phyloP scores from a whole-genome alignment of 164 flowering plant species.

The Vitis rupestris region DNA sequence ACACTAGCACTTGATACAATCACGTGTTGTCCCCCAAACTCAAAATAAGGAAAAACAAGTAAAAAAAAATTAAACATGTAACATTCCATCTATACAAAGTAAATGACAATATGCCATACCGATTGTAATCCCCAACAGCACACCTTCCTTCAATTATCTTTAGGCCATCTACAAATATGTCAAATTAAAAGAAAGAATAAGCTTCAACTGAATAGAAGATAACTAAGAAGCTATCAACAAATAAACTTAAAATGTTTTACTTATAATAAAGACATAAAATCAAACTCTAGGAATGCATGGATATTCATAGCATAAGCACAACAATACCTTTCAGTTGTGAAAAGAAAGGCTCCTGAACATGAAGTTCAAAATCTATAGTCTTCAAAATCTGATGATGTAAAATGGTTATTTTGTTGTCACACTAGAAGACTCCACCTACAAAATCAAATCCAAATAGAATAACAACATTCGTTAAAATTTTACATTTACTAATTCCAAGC shows the following conservation, averaged over 20 bases:
- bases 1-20: too few relatives aligned
- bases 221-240: not conserved
- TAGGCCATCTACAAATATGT: conserved; percentile 48
- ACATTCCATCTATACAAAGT: not conserved
- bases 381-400: conserved; percentile 42
- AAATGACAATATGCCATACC: conserved; percentile 29
- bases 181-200: not conserved
- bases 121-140: conserved; percentile 59
- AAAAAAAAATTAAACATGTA: not conserved
- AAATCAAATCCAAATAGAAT: not conserved
- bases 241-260: not conserved
- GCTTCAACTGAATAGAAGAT: not conserved
- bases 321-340: conserved; percentile 62
- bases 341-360: conserved; percentile 89
- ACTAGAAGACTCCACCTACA: not conserved
- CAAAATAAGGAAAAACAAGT: not conserved
- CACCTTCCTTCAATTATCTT: conserved; percentile 93
- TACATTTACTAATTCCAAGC: conserved; percentile 52
- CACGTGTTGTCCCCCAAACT: too few relatives aligned
- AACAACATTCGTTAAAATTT: conserved; percentile 4
- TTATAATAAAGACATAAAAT: not conserved
- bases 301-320: not conserved
- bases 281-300: not conserved
- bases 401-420: not conserved
- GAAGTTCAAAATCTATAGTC: conserved; percentile 53